Base-by-base conservation (phyloP, 345 rosid genomes). In the Salix viminalis region DNA sequence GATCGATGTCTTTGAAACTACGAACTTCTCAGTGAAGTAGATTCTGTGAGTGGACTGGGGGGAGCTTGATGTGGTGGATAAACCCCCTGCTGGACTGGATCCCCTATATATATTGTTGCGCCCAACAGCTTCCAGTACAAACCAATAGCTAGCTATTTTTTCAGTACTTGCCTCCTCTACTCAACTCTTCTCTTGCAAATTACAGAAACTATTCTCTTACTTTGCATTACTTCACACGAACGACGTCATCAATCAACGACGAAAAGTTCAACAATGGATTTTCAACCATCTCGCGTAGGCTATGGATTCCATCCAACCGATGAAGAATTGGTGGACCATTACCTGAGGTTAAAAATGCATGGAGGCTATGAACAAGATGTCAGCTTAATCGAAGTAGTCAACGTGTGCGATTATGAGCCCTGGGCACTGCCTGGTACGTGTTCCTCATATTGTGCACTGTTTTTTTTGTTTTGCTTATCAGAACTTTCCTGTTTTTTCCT, bases 301-400 rank as follows among this genome's bases (percentile, higher is more conserved):
- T 77, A 4, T 32, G 60, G 86, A 42, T 91, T 91, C 75, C 78
- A 79, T 48, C 90, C 92, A 7, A 78, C 79, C 2, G 89, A 85
- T 10, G 84, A 79, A 56, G 87, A 88, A 67, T 69, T 89, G 70
- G 67, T 89, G 76, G 54, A 41, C 50, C 28, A 54, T 64, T 85
- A 76, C 67, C 77, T 88, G 56, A 77, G 68, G 78, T 61, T 4
- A 10, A 87, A 87, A 72, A 82, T 88, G 67, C 65, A 41, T n/a
- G 62, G 62, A 1, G 75, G 83, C 6, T 4, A 24, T 2, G 52
- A 76, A 52, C 28, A 71, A 61, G 7, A 39, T 24, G 74, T 69
- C 41, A 2, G 0, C 36, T 7, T 39, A 18, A 81, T 91, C 54
- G 72, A 77, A 36, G 87, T 85, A 48, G 64, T 89, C 74, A 78